phyloP scores from a whole-genome alignment of 2,329 filamentous ascomycete species.

The Lachnellula occidentalis region DNA sequence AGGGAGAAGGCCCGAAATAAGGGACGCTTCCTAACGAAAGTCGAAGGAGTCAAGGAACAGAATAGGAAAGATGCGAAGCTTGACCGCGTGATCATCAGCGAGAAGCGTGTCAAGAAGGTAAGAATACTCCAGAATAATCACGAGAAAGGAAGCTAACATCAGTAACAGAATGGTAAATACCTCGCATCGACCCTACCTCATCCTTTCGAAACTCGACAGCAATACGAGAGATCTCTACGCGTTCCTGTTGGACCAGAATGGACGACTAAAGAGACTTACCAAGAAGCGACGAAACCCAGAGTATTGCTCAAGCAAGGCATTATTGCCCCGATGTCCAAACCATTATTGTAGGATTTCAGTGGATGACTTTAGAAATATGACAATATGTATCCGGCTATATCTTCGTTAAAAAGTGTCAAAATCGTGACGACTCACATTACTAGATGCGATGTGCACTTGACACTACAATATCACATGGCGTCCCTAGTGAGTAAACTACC shows the following conservation, averaged over 20 bases:
- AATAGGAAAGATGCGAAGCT: conserved; percentile 79
- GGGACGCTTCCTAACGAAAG: conserved; percentile 56
- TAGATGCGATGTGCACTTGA: too few relatives aligned
- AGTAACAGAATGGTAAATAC: conserved; percentile 70
- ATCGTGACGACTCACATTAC: too few relatives aligned
- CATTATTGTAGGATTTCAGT: conserved; percentile 34
- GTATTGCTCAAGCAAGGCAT: conserved; percentile 87
- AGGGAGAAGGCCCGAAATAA: conserved; percentile 60
- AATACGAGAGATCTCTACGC: conserved; percentile 85
- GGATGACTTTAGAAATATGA: not conserved
- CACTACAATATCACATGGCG: too few relatives aligned
- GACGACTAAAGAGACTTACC: conserved; percentile 93
- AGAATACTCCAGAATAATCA: conserved; percentile 16
- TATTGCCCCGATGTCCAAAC: conserved; percentile 82
- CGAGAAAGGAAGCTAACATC: conserved; percentile 5
- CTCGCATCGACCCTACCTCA: conserved; percentile 79
- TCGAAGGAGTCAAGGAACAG: conserved; percentile 68
- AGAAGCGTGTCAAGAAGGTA: conserved; percentile 86
- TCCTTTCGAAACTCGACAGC: conserved; percentile 78
- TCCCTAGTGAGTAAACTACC: too few relatives aligned
- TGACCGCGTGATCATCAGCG: conserved; percentile 82
- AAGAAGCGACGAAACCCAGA: conserved; percentile 81
- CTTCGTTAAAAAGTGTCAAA: too few relatives aligned
- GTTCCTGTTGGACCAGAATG: conserved; percentile 90
- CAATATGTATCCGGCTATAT: too few relatives aligned